Conservation (phyloP, 108 stramenopile genomes). For the Chaetoceros muelleri region DNA sequence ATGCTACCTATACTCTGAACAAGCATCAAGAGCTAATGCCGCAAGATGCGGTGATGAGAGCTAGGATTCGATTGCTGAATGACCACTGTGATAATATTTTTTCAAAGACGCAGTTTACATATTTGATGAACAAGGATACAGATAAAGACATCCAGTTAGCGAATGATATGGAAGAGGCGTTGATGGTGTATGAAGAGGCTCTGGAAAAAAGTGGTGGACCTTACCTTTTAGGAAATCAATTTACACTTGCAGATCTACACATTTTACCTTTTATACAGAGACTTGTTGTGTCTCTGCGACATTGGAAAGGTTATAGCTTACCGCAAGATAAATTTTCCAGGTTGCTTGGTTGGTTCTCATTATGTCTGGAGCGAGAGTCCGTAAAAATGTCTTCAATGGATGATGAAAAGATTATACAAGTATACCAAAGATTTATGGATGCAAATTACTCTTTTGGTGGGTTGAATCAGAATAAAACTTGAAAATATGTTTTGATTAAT, state of each 20-base stretch:
- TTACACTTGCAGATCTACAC: slow-evolving; percentile 32
- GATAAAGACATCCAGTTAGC: slow-evolving; percentile 5
- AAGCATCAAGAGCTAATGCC: slow-evolving; percentile 17
- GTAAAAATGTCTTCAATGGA: slow-evolving; percentile 24
- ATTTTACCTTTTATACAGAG: slow-evolving; percentile 33
- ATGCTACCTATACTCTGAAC: slow-evolving; percentile 10
- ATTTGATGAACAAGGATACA: slow-evolving; percentile 32
- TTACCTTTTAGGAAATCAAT: slow-evolving; percentile 25
- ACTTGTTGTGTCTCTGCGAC: slow-evolving; percentile 17
- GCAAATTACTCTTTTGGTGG: slow-evolving; percentile 31
- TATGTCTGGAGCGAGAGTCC: slow-evolving; percentile 26
- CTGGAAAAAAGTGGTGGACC: slow-evolving; percentile 16
- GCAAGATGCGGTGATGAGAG: slow-evolving; percentile 14
- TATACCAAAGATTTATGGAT: slow-evolving; percentile 20
- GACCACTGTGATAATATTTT: slow-evolving; percentile 32
- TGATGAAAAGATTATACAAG: slow-evolving; percentile 24
- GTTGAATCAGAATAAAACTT: slow-evolving; percentile 19
- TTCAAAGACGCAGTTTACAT: slow-evolving; percentile 25
- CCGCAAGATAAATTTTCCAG: slow-evolving; percentile 23
- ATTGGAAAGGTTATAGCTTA: slow-evolving; percentile 31
- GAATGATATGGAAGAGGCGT: slow-evolving; percentile 22
- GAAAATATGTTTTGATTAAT: no score
- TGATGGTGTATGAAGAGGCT: slow-evolving; percentile 13
- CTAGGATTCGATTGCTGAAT: slow-evolving; percentile 28
- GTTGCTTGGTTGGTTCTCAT: slow-evolving; percentile 19